Percentiles rank a stretch among this genome's conserved stretches.
phyloP scores from a whole-genome alignment of 2,329 filamentous ascomycete genomes.

The Didymellaceae sp. region DNA sequence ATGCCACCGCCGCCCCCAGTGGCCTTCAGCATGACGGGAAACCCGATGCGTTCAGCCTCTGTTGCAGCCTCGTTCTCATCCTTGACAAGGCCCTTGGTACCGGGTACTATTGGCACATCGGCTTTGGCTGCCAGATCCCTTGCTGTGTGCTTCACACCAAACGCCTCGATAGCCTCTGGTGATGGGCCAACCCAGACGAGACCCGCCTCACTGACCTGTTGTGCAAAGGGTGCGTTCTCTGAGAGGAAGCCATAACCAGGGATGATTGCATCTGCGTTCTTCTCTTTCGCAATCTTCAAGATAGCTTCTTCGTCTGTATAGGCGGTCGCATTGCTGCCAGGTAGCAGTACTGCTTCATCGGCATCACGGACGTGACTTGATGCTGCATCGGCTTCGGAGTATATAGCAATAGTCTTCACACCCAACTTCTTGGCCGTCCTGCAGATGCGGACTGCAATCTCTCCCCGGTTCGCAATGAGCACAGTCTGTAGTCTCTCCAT shows the following conservation, averaged over 20 bases:
- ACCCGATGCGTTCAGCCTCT: constrained; percentile 55
- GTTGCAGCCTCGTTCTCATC: constrained; percentile 56
- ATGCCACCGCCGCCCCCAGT: constrained; percentile 71
- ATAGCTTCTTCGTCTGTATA: constrained; percentile 59
- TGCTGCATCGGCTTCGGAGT: constrained; percentile 62
- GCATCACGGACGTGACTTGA: constrained; percentile 60
- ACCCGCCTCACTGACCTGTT: constrained; percentile 59
- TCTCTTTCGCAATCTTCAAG: constrained; percentile 59
- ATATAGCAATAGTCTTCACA: constrained; percentile 63
- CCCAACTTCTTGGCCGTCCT: constrained; percentile 58
- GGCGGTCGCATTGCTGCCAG: constrained; percentile 56
- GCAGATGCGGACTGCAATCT: constrained; percentile 62
- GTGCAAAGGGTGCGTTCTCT: constrained; percentile 68
- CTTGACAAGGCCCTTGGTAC: constrained; percentile 57
- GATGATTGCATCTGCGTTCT: constrained; percentile 63
- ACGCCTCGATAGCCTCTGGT: constrained; percentile 59
- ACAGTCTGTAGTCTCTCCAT: constrained; percentile 59
- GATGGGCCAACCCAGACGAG: constrained; percentile 67
- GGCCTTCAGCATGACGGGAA: constrained; percentile 65
- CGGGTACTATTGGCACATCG: constrained; percentile 62
- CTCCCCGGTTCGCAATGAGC: constrained; percentile 66
- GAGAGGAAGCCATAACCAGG: constrained; percentile 73
- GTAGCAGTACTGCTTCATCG: constrained; percentile 60
- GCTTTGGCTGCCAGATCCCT: constrained; percentile 60
- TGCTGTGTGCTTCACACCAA: constrained; percentile 66